A percentile compares a stretch with the other conserved stretches of the same genome.
These are phyloP conservation scores for Umbilicaria muhlenbergii DNA, from an alignment of 495 filamentous ascomycete genomes.

Conservation along the genomic window DNA sequence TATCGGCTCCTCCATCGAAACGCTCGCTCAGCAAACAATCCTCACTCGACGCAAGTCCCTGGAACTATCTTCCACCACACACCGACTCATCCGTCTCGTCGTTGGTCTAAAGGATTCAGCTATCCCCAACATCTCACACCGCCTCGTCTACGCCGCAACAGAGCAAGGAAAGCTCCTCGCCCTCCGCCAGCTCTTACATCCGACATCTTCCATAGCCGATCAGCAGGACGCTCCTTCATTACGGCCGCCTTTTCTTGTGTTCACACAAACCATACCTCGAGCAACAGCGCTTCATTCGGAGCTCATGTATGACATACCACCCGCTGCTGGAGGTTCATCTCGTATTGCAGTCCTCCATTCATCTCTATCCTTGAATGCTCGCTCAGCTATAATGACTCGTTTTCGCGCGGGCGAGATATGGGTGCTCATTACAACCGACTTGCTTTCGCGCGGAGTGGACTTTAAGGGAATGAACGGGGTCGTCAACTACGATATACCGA, in stretches of 20 bases:
- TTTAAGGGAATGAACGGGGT: slow-evolving; percentile 85
- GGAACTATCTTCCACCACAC: slow-evolving; percentile 11
- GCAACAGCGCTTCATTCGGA: slow-evolving; percentile 78
- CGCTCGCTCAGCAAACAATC: slow-evolving; percentile 49
- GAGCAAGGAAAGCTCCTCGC: slow-evolving; percentile 89
- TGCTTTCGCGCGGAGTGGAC: slow-evolving; percentile 81
- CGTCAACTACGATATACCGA: slow-evolving; percentile 92
- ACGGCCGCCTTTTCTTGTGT: slow-evolving; percentile 79
- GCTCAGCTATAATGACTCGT: slow-evolving; percentile 66
- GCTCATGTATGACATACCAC: slow-evolving; percentile 85
- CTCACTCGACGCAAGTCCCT: slow-evolving; percentile 26
- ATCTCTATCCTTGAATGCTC: slow-evolving; percentile 58
- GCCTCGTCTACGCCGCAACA: slow-evolving; percentile 77
- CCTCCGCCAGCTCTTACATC: slow-evolving; percentile 81
- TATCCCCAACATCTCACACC: slow-evolving; percentile 78
- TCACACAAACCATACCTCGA: slow-evolving; percentile 85
- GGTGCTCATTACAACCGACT: slow-evolving; percentile 89
- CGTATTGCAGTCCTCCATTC: slow-evolving; percentile 87
- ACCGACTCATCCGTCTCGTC: slow-evolving; percentile 59
- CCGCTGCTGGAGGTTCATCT: slow-evolving; percentile 67
- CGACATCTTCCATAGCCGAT: slow-evolving; percentile 31
- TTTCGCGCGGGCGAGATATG: slow-evolving; percentile 90
- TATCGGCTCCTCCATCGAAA: slow-evolving; percentile 85
- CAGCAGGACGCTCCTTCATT: slow-evolving; percentile 42
- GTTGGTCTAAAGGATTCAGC: slow-evolving; percentile 92